Percentiles rank a stretch among this genome's conserved stretches.
Evolutionary conservation across 805 yeast genomes (phyloP).

Genomic region (Yamadazyma nakazawae): DNA sequence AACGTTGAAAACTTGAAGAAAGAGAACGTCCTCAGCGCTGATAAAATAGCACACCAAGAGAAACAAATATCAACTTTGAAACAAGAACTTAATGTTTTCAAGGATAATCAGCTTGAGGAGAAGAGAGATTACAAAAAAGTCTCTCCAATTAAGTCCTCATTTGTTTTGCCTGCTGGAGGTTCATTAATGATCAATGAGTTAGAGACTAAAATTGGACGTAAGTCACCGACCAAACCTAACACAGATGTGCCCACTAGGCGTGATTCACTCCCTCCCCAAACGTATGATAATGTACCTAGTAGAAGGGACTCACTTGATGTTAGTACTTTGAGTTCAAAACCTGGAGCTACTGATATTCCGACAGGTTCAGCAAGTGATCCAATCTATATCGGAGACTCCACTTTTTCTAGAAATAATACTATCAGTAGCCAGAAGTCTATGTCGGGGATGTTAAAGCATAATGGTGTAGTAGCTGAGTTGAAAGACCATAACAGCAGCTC

Average conservation of each 20-base stretch:
- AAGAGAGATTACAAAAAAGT: constrained; percentile 10
- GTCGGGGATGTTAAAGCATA: constrained; percentile 2
- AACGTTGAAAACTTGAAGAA: constrained; percentile 21
- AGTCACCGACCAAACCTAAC: not conserved
- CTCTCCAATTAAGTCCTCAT: constrained; percentile 15
- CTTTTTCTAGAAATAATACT: not conserved
- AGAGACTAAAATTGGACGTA: constrained; percentile 10
- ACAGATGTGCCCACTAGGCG: not conserved
- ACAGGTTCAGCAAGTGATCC: constrained; percentile 3
- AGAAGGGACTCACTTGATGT: not conserved
- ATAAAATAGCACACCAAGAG: constrained; percentile 23
- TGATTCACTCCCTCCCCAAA: not conserved
- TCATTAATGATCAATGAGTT: constrained; percentile 16
- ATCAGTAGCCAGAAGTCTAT: not conserved
- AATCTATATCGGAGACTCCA: constrained; percentile 1
- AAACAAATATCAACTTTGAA: constrained; percentile 24
- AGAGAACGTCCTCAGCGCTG: constrained; percentile 20
- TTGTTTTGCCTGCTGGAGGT: constrained; percentile 6
- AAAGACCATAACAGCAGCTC: not conserved
- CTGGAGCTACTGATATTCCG: not conserved
- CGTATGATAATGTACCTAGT: not conserved
- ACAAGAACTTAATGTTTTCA: constrained; percentile 20
- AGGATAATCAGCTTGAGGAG: constrained; percentile 10
- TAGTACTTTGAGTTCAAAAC: not conserved
- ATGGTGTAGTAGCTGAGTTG: constrained; percentile 3